Conservation (phyloP, 306 rosid genomes). For the Cicer bijugum region DNA sequence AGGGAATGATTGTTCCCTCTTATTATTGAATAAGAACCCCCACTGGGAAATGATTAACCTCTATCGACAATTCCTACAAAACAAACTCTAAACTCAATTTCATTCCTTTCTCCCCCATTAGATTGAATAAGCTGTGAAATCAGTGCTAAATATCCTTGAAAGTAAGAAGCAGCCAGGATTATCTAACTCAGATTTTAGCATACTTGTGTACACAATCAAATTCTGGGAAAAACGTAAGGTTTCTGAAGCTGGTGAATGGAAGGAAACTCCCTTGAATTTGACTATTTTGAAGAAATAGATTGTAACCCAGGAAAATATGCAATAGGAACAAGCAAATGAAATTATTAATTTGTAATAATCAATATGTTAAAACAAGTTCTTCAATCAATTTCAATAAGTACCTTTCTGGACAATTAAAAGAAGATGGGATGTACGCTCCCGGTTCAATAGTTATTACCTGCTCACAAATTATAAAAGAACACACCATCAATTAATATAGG, state of each 20-base stretch:
- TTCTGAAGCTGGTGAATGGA: constrained; percentile 29
- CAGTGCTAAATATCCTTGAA: constrained; percentile 31
- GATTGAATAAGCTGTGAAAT: constrained; percentile 34
- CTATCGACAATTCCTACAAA: constrained; percentile 28
- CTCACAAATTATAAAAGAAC: constrained; percentile 40
- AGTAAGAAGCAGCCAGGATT: constrained; percentile 12
- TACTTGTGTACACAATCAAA: constrained; percentile 33
- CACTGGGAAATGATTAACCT: constrained; percentile 19
- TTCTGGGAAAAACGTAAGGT: constrained; percentile 15
- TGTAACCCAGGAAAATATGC: constrained; percentile 30
- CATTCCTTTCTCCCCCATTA: constrained; percentile 22
- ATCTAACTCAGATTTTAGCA: constrained; percentile 26
- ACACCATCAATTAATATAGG: constrained; percentile 15
- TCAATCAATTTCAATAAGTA: constrained; percentile 45
- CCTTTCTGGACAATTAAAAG: constrained; percentile 70
- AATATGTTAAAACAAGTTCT: constrained; percentile 39
- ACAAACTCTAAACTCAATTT: not conserved
- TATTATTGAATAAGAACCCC: not conserved
- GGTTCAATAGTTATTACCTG: constrained; percentile 97
- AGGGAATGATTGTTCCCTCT: constrained; percentile 33
- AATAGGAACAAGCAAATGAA: constrained; percentile 35
- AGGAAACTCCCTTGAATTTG: constrained; percentile 26
- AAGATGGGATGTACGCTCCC: constrained; percentile 80
- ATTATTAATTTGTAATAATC: constrained; percentile 30
- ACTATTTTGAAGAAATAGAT: constrained; percentile 11